Evolutionary conservation across 495 filamentous ascomycete genomes (phyloP).

Genomic region (Mycothermus thermophilus): DNA sequence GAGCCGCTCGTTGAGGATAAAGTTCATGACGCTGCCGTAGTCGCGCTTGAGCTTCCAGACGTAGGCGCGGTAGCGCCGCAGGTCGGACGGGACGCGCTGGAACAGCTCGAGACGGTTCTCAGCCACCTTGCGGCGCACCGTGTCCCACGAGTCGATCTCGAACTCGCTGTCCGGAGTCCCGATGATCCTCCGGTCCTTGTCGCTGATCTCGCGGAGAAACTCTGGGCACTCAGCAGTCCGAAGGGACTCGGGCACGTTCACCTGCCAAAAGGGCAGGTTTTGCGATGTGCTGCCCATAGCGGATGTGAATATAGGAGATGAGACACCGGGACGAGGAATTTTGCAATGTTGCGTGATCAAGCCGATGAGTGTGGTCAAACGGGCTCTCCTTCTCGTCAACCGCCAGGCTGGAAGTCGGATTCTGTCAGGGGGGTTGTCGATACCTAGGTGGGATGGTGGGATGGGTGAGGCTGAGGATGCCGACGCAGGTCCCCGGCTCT

Average conservation of each 20-base stretch:
- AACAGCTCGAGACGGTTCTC: conserved; percentile 60
- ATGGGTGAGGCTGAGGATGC: too few relatives aligned
- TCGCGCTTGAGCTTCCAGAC: conserved; percentile 45
- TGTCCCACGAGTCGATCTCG: conserved; percentile 42
- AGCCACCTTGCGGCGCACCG: conserved; percentile 46
- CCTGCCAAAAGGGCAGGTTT: conserved; percentile 58
- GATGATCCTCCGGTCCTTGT: conserved; percentile 48
- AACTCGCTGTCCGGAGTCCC: conserved; percentile 50
- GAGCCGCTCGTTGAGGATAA: conserved; percentile 52
- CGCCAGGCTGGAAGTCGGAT: too few relatives aligned
- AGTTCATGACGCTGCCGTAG: conserved; percentile 61
- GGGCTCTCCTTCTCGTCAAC: too few relatives aligned
- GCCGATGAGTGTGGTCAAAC: too few relatives aligned
- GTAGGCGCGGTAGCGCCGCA: conserved; percentile 58
- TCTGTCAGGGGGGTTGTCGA: too few relatives aligned
- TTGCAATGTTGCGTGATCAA: too few relatives aligned
- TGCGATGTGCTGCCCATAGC: conserved; percentile 17
- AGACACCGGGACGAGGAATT: not conserved
- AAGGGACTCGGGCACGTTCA: conserved; percentile 52
- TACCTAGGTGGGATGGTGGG: too few relatives aligned
- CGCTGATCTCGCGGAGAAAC: conserved; percentile 43
- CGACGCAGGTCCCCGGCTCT: too few relatives aligned
- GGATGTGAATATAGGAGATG: not conserved
- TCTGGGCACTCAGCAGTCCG: conserved; percentile 53
- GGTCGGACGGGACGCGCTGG: conserved; percentile 56